Percentiles rank a stretch among this genome's conserved stretches.
phyloP scores from a whole-genome alignment of 495 filamentous ascomycete genomes.

The Diplogelasinospora grovesii region DNA sequence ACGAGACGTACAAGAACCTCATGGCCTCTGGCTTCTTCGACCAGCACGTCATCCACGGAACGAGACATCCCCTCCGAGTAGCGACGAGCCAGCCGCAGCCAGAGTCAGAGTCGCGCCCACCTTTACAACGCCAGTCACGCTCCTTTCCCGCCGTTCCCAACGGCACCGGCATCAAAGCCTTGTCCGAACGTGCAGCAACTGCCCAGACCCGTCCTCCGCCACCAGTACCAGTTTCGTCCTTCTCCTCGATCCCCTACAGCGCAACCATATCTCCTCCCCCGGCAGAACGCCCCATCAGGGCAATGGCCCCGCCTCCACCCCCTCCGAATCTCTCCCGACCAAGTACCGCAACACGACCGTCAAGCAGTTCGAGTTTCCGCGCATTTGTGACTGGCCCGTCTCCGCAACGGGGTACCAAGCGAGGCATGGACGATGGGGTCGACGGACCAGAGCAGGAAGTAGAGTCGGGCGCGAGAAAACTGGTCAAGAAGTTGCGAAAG shows the following conservation, averaged over 20 bases:
- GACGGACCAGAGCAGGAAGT: slow-evolving; percentile 1
- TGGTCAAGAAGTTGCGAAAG: slow-evolving; percentile 32
- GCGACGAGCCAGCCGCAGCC: slow-evolving; percentile 11
- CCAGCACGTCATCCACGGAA: slow-evolving; percentile 41
- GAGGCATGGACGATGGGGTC: slow-evolving; percentile 11
- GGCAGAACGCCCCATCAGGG: background rate
- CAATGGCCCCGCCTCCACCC: slow-evolving; percentile 5
- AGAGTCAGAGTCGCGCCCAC: slow-evolving; percentile 9
- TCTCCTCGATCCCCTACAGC: background rate
- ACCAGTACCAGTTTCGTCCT: slow-evolving; percentile 1
- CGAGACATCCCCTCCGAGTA: slow-evolving; percentile 29
- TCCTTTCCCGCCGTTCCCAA: background rate
- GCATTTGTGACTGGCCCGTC: background rate
- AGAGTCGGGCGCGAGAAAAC: slow-evolving; percentile 23
- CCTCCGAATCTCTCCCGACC: background rate
- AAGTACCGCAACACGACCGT: background rate
- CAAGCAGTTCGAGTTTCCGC: too few relatives aligned
- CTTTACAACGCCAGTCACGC: background rate
- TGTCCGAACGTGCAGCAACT: too few relatives aligned
- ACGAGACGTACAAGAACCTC: slow-evolving; percentile 39
- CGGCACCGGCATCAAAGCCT: too few relatives aligned
- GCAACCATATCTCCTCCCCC: background rate
- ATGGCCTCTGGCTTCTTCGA: slow-evolving; percentile 43
- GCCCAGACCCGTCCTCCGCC: too few relatives aligned
- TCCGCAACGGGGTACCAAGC: slow-evolving; percentile 22